Evolutionary conservation across 2,329 filamentous ascomycete genomes (phyloP).

Genomic region (Cytospora schulzeri): DNA sequence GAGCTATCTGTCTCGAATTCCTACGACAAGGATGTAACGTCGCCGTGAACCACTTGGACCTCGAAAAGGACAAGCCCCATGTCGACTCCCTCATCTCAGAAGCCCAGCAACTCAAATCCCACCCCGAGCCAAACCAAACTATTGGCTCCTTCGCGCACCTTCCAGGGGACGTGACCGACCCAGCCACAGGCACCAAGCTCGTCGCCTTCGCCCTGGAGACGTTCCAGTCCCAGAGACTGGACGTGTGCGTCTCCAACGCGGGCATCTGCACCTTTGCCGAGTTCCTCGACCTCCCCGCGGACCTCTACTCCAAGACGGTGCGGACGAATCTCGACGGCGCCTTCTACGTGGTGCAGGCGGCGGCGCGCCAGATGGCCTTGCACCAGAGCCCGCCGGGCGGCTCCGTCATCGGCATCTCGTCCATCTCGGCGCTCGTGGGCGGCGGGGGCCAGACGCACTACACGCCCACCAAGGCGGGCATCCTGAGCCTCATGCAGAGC

Average conservation of each 20-base stretch:
- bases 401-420: constrained; percentile 76
- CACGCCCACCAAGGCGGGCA: constrained; percentile 84
- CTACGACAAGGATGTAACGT: constrained; percentile 77
- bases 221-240: constrained; percentile 60
- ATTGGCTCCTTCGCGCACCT: constrained; percentile 66
- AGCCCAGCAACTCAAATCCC: constrained; percentile 48
- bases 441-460: constrained; percentile 82
- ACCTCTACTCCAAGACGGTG: constrained; percentile 72
- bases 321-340: constrained; percentile 82
- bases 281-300: constrained; percentile 72
- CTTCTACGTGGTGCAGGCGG: constrained; percentile 86
- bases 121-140: constrained; percentile 41
- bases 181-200: constrained; percentile 69
- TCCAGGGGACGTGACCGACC: constrained; percentile 75
- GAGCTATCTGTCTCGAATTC: constrained; percentile 81
- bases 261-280: constrained; percentile 87
- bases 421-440: constrained; percentile 75
- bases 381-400: constrained; percentile 67
- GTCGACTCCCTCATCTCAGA: constrained; percentile 56
- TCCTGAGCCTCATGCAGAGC: constrained; percentile 81
- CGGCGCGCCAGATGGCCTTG: constrained; percentile 77
- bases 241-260: constrained; percentile 86
- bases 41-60: constrained; percentile 76
- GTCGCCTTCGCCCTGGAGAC: constrained; percentile 65
- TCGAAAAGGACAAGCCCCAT: constrained; percentile 53